phyloP scores from a whole-genome alignment of 805 yeast species.

The Kodamaea leandrae region DNA sequence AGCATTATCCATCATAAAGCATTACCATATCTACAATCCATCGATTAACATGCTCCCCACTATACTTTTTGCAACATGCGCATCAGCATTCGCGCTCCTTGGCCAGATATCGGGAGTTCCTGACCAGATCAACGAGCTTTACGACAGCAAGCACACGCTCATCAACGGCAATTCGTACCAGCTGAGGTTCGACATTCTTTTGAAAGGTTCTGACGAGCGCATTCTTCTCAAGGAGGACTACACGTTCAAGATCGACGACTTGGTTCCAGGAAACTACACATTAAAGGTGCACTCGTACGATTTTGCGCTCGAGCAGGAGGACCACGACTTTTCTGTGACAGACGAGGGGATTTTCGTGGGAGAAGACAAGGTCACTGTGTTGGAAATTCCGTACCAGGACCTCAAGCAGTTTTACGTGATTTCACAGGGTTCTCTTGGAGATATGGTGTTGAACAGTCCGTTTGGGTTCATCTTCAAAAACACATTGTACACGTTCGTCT shows the following conservation, averaged over 20 bases:
- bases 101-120: conserved; percentile 34
- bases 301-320: conserved; percentile 21
- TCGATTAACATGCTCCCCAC: not conserved
- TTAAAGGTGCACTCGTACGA: conserved; percentile 36
- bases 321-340: conserved; percentile 1
- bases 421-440: conserved; percentile 27
- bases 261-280: conserved; percentile 33
- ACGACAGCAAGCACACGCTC: conserved; percentile 13
- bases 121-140: conserved; percentile 11
- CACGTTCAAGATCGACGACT: conserved; percentile 21
- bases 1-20: no score
- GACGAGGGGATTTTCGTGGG: conserved; percentile 1
- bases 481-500: conserved; percentile 33
- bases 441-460: conserved; percentile 38
- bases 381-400: conserved; percentile 20
- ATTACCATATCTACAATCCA: no score
- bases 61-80: not conserved
- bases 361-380: conserved; percentile 3
- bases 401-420: conserved; percentile 35
- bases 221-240: conserved; percentile 24
- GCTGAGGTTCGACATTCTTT: conserved; percentile 27
- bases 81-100: conserved; percentile 11
- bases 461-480: conserved; percentile 41
- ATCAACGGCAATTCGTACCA: conserved; percentile 38
- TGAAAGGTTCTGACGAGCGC: conserved; percentile 12